phyloP scores from a whole-genome alignment of 129 eudicot genomes.

The Flaveria linearis region DNA sequence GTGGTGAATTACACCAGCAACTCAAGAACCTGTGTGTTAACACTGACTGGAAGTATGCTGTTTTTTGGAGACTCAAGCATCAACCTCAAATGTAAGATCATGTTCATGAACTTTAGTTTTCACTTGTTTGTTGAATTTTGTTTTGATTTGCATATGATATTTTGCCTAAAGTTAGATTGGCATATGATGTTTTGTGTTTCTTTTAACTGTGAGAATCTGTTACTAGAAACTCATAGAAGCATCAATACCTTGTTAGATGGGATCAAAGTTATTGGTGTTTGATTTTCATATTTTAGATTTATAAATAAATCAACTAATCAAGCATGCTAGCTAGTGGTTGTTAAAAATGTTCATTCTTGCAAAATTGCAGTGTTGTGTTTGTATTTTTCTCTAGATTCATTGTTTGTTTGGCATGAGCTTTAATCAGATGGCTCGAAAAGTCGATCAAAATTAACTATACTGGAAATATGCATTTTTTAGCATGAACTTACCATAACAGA shows the following conservation, averaged over 20 bases:
- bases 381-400: too few species aligned
- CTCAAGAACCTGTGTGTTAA: slow-evolving; percentile 73
- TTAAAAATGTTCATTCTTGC: too few species aligned
- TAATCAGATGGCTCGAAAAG: too few species aligned
- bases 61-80: slow-evolving; percentile 86
- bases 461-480: neutral
- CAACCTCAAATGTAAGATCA: slow-evolving; percentile 66
- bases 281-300: neutral
- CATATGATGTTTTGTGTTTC: too few species aligned
- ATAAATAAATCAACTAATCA: neutral
- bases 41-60: slow-evolving; percentile 83
- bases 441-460: too few species aligned
- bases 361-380: too few species aligned
- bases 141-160: neutral
- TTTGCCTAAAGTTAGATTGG: slow-evolving; percentile 8
- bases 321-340: too few species aligned
- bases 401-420: too few species aligned
- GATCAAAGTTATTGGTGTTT: too few species aligned
- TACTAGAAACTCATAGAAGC: too few species aligned
- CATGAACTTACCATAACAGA: neutral
- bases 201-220: too few species aligned
- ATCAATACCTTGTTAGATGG: too few species aligned
- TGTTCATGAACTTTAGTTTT: slow-evolving; percentile 5
- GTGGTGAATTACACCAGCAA: slow-evolving; percentile 67
- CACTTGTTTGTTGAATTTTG: neutral